phyloP scores from a whole-genome alignment of 495 filamentous ascomycete genomes.

The Aspergillus haitiensis region DNA sequence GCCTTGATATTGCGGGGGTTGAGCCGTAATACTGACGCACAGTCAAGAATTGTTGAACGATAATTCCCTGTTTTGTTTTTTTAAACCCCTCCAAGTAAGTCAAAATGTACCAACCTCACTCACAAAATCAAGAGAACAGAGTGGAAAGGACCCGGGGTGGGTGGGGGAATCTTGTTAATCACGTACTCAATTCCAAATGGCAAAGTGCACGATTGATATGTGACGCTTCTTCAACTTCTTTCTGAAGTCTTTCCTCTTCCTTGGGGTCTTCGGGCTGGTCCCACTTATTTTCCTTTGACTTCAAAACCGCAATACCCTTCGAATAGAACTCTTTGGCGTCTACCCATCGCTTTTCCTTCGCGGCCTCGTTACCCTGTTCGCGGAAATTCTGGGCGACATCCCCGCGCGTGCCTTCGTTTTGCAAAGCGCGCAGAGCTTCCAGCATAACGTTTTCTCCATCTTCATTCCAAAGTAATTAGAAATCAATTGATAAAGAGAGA shows the following conservation, averaged over 20 bases:
- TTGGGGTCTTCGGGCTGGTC: constrained; percentile 45
- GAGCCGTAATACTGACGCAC: constrained; percentile 72
- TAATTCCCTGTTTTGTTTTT: constrained; percentile 64
- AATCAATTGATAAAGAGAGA: background rate
- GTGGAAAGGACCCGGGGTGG: background rate
- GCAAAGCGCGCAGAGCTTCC: constrained; percentile 83
- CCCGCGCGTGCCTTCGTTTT: constrained; percentile 84
- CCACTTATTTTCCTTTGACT: constrained; percentile 56
- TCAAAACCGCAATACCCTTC: constrained; percentile 72
- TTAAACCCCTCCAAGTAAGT: constrained; percentile 9
- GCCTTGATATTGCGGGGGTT: constrained; percentile 83
- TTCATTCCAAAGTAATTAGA: constrained; percentile 19
- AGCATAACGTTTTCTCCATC: constrained; percentile 70
- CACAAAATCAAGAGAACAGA: background rate
- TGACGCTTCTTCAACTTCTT: constrained; percentile 66
- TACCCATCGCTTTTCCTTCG: constrained; percentile 66
- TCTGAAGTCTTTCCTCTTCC: constrained; percentile 59
- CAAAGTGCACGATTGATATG: constrained; percentile 85
- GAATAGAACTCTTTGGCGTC: constrained; percentile 91
- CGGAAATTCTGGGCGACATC: constrained; percentile 80
- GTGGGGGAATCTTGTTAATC: background rate
- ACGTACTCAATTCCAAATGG: constrained; percentile 70
- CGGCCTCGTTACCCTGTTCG: constrained; percentile 87
- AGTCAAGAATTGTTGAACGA: constrained; percentile 77
- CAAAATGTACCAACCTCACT: background rate